phyloP scores from a whole-genome alignment of 768 basidiomycete species.

The Lanmaoa rubissima region DNA sequence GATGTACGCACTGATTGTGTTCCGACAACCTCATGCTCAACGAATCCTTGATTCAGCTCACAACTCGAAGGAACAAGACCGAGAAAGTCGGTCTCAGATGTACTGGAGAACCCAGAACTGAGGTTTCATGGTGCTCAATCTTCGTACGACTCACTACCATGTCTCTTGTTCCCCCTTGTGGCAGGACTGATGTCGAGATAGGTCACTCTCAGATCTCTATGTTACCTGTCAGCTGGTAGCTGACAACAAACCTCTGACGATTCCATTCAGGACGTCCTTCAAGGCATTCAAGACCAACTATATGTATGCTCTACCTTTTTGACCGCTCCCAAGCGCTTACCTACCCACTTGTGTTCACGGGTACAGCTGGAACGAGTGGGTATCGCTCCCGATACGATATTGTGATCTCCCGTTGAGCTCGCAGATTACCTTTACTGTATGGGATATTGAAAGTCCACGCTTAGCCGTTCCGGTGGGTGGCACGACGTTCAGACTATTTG shows the following conservation, averaged over 20 bases:
- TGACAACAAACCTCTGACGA: conserved; percentile 90
- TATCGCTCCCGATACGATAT: conserved; percentile 88
- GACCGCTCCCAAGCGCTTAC: background rate
- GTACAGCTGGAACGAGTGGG: conserved; percentile 91
- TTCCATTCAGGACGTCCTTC: conserved; percentile 89
- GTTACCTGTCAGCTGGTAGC: conserved; percentile 90
- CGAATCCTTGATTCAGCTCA: conserved; percentile 47
- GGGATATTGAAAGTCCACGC: conserved; percentile 89
- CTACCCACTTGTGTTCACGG: background rate
- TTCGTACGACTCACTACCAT: conserved; percentile 43
- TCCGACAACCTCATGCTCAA: background rate
- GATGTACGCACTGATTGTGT: conserved; percentile 48
- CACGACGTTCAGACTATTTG: conserved; percentile 86
- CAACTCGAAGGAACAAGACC: conserved; percentile 83
- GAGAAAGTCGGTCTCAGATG: conserved; percentile 68
- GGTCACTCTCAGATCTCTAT: conserved; percentile 88
- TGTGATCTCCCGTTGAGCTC: conserved; percentile 89
- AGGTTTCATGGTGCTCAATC: conserved; percentile 82
- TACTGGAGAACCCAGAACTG: conserved; percentile 80
- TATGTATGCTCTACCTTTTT: conserved; percentile 47
- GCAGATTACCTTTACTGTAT: conserved; percentile 91
- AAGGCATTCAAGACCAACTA: conserved; percentile 87
- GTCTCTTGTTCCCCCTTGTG: conserved; percentile 6
- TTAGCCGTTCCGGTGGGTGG: conserved; percentile 84
- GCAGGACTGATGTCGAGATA: conserved; percentile 35